Evolutionary conservation across 106 monocot genomes (phyloP).

Genomic region (Dendrobium nobile): DNA sequence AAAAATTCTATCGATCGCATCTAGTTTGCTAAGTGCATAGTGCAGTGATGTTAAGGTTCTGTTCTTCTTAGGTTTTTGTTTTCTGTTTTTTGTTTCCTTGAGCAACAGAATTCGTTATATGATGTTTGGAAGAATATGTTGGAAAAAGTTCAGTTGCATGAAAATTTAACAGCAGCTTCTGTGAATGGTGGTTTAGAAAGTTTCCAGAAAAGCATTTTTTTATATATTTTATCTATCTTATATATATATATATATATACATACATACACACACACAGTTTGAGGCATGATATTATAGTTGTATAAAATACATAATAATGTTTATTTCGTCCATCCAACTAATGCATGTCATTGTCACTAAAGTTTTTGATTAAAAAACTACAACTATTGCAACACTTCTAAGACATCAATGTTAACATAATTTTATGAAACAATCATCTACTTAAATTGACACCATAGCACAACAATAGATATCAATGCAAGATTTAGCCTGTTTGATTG

Average conservation of each 20-base stretch:
- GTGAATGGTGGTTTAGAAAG: no score
- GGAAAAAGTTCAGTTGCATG: neutral
- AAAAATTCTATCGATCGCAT: neutral
- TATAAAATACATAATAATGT: neutral
- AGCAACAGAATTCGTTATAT: neutral
- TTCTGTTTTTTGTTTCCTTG: neutral
- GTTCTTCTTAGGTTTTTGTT: neutral
- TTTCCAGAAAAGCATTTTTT: neutral
- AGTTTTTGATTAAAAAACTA: neutral
- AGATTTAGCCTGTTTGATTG: neutral
- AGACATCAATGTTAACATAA: neutral
- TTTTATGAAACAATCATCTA: neutral
- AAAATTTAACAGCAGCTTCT: no score
- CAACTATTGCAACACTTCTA: neutral
- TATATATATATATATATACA: neutral
- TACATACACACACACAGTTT: no score
- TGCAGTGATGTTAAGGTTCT: neutral
- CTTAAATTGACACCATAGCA: neutral
- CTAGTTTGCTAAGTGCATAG: neutral
- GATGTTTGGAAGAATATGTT: neutral
- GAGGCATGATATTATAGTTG: neutral
- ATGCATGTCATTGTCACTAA: neutral
- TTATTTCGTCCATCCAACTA: neutral
- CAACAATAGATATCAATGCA: neutral
- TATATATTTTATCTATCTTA: neutral